Conservation (phyloP, 805 yeast species). For the Yamadazyma kitorensis region DNA sequence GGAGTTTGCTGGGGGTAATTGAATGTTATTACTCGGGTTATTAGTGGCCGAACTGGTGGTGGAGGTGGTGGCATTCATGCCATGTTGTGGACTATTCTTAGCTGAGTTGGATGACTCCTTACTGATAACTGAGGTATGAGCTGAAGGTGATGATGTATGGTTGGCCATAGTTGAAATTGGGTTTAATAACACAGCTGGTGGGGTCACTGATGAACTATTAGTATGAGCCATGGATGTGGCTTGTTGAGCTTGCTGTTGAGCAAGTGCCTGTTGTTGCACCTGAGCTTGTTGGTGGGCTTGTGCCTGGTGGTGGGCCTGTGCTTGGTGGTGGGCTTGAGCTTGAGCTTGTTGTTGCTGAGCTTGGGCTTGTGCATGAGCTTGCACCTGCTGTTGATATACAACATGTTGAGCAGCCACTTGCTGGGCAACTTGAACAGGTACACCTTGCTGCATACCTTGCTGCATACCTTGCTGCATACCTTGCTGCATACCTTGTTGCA, state of each 20-base stretch:
- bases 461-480: slow-evolving; percentile 5
- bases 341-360: slow-evolving; percentile 5
- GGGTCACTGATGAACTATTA: background rate
- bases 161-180: background rate
- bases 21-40: background rate
- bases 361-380: slow-evolving; percentile 9
- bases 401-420: slow-evolving; percentile 3
- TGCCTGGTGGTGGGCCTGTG: slow-evolving; percentile 2
- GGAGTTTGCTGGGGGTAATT: too few relatives aligned
- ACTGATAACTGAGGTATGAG: too few relatives aligned
- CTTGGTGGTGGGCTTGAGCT: slow-evolving; percentile 5
- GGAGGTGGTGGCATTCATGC: too few relatives aligned
- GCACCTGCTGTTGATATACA: slow-evolving; percentile 4
- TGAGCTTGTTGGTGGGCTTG: slow-evolving; percentile 7
- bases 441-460: slow-evolving; percentile 8
- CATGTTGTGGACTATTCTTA: too few relatives aligned
- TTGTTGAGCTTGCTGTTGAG: slow-evolving; percentile 4
- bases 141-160: background rate
- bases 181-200: too few relatives aligned
- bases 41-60: too few relatives aligned
- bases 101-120: too few relatives aligned
- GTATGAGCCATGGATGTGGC: background rate
- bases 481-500: slow-evolving; percentile 2
- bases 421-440: slow-evolving; percentile 4
- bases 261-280: slow-evolving; percentile 5